These are phyloP conservation scores for Fusarium armeniacum DNA, from an alignment of 2,329 filamentous ascomycete genomes.

Conservation along the genomic window DNA sequence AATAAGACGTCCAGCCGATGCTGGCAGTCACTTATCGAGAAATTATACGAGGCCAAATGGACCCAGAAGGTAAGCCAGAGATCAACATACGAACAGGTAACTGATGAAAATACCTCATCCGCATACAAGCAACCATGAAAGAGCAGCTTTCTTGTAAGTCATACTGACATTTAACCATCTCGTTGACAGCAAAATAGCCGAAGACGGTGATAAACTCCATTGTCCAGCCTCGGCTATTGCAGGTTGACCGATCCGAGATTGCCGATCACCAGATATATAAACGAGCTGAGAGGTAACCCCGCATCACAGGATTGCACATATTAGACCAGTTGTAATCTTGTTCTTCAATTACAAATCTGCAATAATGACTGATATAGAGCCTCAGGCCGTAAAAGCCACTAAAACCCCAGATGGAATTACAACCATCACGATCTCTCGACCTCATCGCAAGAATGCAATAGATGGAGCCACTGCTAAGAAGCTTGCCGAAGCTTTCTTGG, in stretches of 20 bases:
- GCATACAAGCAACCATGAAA: accelerated
- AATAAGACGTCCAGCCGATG: too few species aligned
- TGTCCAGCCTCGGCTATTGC: conserved; percentile 10
- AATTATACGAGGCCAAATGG: too few species aligned
- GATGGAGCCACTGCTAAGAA: conserved; percentile 21
- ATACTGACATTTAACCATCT: too few species aligned
- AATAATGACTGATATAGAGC: not conserved
- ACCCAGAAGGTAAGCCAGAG: too few species aligned
- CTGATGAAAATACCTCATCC: too few species aligned
- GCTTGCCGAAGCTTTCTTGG: not conserved
- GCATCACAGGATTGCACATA: accelerated
- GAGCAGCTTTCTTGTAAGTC: too few species aligned
- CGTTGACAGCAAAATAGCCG: too few species aligned
- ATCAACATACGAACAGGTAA: too few species aligned
- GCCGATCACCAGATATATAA: not conserved
- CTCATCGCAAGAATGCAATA: conserved; percentile 19
- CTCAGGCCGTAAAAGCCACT: conserved; percentile 10
- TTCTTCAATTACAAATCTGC: not conserved
- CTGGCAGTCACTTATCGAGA: too few species aligned
- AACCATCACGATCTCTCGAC: conserved; percentile 18
- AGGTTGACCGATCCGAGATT: not conserved
- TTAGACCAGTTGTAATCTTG: not conserved
- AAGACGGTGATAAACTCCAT: too few species aligned
- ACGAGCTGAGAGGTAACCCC: accelerated
- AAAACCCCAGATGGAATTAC: conserved; percentile 22